Evolutionary conservation across 2,329 filamentous ascomycete species (phyloP), one percentile per base, ranked within the genome.

Genomic region (Apiospora aurea): DNA sequence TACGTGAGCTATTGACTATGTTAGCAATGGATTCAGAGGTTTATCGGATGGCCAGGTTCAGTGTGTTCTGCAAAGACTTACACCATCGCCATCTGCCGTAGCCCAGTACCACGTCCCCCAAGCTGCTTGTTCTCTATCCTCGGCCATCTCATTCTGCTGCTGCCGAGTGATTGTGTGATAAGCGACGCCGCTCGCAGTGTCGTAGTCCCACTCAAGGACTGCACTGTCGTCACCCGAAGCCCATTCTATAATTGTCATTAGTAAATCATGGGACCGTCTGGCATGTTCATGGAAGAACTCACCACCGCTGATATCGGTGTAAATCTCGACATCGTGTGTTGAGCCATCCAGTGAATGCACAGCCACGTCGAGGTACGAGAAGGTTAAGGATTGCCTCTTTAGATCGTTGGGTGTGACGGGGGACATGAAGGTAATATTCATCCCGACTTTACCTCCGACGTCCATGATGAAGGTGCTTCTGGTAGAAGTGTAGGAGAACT

Each of bases 91-190:
- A 70, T 87, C 84, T 38, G 90, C 88, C 4, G 89, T 94, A 16
- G 92, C 91, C 80, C 95, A 94, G 81, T 78, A 80, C 83, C 95
- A 89, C 69, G 89, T 91, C 2, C 94, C 94, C 94, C 94, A 97
- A 83, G 94, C 92, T 0, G 93, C 88, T 75, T 92, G 91, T 77
- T 97, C 92, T 53, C 83, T 83, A 16, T 84, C 83, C 79, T 97
- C 94, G 1, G 89, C 88, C 71, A 96, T 92, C 24, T 90, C 82
- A 68, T 88, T 82, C 80, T 96, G 92, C 11, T 85, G 80, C 73
- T 87, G 84, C 64, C 89, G 86, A 75, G 85, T 87, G 72, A 94
- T 88, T 68, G 87, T 87, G 82, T 94, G 92, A 77, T 92, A 94
- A 7, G 86, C 85, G 49, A 94, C 83, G 4, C 83, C 85, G 41